These are phyloP conservation scores for Colletotrichum lini DNA, from an alignment of 2,329 filamentous ascomycete species.

Conservation along the genomic window DNA sequence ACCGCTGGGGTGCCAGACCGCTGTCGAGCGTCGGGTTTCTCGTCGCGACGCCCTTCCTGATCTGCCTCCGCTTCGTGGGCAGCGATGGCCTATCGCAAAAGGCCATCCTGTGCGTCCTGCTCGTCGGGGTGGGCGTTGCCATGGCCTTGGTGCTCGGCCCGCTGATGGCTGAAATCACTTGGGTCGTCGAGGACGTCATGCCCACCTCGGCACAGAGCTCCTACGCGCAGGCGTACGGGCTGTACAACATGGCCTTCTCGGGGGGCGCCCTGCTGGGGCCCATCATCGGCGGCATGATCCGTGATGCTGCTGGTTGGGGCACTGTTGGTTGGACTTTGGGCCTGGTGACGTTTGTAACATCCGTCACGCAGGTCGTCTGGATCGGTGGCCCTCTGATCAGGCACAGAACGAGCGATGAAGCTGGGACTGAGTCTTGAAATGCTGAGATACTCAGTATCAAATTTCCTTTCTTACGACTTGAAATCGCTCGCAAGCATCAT, in stretches of 20 bases:
- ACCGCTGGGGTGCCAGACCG: conserved; percentile 55
- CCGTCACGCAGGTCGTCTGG: neutral
- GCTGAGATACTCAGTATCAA: no score
- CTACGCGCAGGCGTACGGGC: conserved; percentile 48
- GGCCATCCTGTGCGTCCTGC: conserved; percentile 46
- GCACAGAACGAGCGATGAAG: no score
- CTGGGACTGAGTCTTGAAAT: no score
- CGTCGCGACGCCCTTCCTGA: conserved; percentile 51
- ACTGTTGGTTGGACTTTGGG: conserved; percentile 2
- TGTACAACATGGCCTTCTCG: conserved; percentile 55
- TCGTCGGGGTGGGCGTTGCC: conserved; percentile 50
- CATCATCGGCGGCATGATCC: conserved; percentile 53
- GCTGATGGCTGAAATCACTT: conserved; percentile 55
- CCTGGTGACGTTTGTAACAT: neutral
- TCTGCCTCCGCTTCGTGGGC: conserved; percentile 52
- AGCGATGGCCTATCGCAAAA: conserved; percentile 36
- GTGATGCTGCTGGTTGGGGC: conserved; percentile 50
- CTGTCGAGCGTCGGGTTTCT: conserved; percentile 52
- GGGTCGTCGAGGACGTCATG: conserved; percentile 46
- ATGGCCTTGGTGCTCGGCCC: conserved; percentile 52
- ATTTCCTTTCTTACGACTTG: no score
- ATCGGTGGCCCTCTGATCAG: neutral
- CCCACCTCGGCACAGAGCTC: conserved; percentile 46
- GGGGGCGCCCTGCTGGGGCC: conserved; percentile 52
- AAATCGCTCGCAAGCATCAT: no score